Base-by-base conservation (phyloP, 805 yeast species). In the Saturnispora hagleri region DNA sequence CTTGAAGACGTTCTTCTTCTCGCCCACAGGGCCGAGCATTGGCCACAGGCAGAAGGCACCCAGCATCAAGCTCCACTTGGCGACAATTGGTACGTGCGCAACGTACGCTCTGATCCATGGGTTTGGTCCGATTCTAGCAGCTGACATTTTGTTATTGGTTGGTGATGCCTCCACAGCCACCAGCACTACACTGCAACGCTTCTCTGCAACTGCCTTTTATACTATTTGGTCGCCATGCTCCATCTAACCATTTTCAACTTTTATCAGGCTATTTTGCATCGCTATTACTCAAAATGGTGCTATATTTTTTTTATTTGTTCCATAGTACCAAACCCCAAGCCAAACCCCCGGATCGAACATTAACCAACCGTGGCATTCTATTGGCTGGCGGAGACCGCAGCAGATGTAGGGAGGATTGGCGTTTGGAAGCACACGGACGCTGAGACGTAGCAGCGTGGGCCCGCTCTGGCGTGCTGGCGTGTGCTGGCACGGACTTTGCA, bases 121-220 rank as follows among this genome's bases (percentile, higher is more conserved):
- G 59, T 65, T 58, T 54, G 72, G 71, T 17, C 71, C 71, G 18
- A 68, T 44, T 58, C 70, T 63, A 36, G 52, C 42, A 22, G 61
- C 56, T 24, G 64, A 52, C 60, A 24, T 63, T 55, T 38, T 46
- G 18, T 22, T 38, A 18, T 18, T 38, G 18, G 9, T 4, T 38
- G 7, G 20, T 38, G 12, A 13, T 18, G 8, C 7, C 3, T 17
- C 13, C 26, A 13, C 8, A 15, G 18, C 40, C 17, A 35, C 9
- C 12, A 9, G 17, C 3, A 17, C 10, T 8, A 4, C 6, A 35
- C 6, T 5, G 5, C n/a, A 35, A 4, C 20, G 26, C 18, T 18
- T 24, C 22, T 38, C 22, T 38, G 8, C 17, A 38, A 12, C 34
- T 13, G 15, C 34, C 34, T 31, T 31, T 31, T 31, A 31, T 31